Conservation (phyloP, 2,329 filamentous ascomycete species). For the Ambrosiella beaveri region DNA sequence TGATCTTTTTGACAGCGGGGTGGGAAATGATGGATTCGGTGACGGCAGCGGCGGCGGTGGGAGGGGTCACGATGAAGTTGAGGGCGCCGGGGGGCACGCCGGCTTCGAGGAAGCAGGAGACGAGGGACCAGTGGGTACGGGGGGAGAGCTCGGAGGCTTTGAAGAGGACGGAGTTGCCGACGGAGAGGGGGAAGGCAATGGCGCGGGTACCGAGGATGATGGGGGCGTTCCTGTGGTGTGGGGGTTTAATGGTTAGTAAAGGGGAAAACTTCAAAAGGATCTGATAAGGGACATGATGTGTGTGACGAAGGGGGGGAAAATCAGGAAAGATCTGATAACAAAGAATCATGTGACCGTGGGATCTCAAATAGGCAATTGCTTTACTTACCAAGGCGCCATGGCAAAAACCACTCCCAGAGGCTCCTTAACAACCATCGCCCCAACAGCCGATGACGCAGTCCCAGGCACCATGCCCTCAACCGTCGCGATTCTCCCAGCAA, state of each 20-base stretch:
- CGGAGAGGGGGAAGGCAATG: constrained; percentile 50
- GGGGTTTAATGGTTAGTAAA: not conserved
- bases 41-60: constrained; percentile 47
- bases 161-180: constrained; percentile 59
- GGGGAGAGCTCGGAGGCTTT: constrained; percentile 57
- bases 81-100: constrained; percentile 60
- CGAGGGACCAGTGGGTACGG: constrained; percentile 44
- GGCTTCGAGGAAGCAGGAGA: constrained; percentile 49
- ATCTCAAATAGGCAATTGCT: not conserved
- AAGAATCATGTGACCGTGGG: not conserved
- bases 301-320: no score
- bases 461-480: constrained; percentile 24
- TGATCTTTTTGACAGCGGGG: constrained; percentile 57
- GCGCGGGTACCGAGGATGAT: constrained; percentile 36
- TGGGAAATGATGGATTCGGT: constrained; percentile 52
- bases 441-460: constrained; percentile 19
- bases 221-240: constrained; percentile 33
- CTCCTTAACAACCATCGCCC: constrained; percentile 52
- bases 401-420: constrained; percentile 64
- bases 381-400: constrained; percentile 60
- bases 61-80: constrained; percentile 51
- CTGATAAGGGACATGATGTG: no score
- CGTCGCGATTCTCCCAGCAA: constrained; percentile 26
- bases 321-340: no score
- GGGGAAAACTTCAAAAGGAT: not conserved